Evolutionary conservation across 164 flowering plant genomes (phyloP).

Genomic region (Chimonanthus praecox): DNA sequence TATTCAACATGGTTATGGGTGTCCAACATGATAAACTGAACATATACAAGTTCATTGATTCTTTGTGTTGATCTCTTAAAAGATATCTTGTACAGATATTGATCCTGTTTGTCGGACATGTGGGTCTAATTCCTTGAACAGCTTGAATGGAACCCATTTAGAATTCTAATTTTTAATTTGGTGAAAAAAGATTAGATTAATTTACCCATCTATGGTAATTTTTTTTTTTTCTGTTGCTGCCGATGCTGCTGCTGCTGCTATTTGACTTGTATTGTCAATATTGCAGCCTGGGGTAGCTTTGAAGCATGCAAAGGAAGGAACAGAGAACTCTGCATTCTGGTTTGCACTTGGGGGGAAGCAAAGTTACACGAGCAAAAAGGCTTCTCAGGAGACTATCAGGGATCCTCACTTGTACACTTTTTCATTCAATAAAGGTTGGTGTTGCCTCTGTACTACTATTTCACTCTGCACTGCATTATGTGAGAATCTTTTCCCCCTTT

Average conservation of each 20-base stretch:
- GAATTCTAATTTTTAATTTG: too few relatives aligned
- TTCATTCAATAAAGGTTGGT: constrained; percentile 71
- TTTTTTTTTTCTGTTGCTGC: neutral
- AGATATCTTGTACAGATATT: too few relatives aligned
- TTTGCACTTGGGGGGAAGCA: constrained; percentile 94
- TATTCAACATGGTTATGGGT: too few relatives aligned
- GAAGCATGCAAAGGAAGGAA: constrained; percentile 97
- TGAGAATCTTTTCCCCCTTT: neutral
- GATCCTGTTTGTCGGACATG: too few relatives aligned
- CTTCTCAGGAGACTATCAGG: constrained; percentile 51
- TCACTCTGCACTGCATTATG: neutral
- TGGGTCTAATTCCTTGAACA: too few relatives aligned
- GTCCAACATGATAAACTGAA: too few relatives aligned
- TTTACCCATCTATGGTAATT: neutral
- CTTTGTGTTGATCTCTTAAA: too few relatives aligned
- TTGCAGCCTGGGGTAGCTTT: constrained; percentile 80
- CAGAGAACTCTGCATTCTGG: constrained; percentile 97
- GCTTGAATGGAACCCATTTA: too few relatives aligned
- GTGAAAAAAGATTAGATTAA: too few relatives aligned
- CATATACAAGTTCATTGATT: too few relatives aligned
- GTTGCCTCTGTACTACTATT: constrained; percentile 2
- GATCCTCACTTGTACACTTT: constrained; percentile 89
- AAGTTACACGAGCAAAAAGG: constrained; percentile 74
- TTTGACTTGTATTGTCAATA: constrained; percentile 5
- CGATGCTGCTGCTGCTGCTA: neutral